These are phyloP conservation scores for Blastomyces silverae DNA, from an alignment of 2,329 filamentous ascomycete species.

Conservation along the genomic window DNA sequence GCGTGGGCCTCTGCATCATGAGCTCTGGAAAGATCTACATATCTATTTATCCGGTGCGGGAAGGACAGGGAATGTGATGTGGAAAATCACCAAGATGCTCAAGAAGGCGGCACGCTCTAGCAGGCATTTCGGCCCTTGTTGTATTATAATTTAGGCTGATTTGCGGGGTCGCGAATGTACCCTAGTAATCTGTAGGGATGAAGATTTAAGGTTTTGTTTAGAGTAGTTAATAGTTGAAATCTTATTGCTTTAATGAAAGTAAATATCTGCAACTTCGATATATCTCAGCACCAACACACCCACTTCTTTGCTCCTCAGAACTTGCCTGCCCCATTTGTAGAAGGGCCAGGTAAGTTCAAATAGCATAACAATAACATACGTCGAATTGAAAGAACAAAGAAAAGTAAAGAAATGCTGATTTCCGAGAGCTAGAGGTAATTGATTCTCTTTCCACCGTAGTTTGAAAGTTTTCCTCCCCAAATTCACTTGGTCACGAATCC, in stretches of 20 bases:
- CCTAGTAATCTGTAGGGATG: neutral
- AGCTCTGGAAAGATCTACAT: neutral
- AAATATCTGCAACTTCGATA: neutral
- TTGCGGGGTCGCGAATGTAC: neutral
- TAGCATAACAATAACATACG: neutral
- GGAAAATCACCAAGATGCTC: neutral
- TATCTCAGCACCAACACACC: neutral
- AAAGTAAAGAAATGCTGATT: neutral
- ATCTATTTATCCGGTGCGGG: neutral
- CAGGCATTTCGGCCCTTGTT: neutral
- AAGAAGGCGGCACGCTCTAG: neutral
- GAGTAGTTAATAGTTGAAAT: constrained; percentile 2
- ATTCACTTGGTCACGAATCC: constrained; percentile 1
- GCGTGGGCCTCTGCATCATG: neutral
- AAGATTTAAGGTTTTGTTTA: neutral
- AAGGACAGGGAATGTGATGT: neutral
- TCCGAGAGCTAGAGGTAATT: constrained; percentile 1
- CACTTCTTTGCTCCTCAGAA: neutral
- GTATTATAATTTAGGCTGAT: neutral
- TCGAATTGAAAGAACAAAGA: neutral
- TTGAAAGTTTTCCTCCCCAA: neutral
- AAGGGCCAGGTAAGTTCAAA: neutral
- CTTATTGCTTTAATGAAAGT: constrained; percentile 9
- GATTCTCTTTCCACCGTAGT: constrained; percentile 6
- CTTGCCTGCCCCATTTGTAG: neutral